Evolutionary conservation across 768 basidiomycete species (phyloP).

Genomic region (Collybiopsis luxurians): DNA sequence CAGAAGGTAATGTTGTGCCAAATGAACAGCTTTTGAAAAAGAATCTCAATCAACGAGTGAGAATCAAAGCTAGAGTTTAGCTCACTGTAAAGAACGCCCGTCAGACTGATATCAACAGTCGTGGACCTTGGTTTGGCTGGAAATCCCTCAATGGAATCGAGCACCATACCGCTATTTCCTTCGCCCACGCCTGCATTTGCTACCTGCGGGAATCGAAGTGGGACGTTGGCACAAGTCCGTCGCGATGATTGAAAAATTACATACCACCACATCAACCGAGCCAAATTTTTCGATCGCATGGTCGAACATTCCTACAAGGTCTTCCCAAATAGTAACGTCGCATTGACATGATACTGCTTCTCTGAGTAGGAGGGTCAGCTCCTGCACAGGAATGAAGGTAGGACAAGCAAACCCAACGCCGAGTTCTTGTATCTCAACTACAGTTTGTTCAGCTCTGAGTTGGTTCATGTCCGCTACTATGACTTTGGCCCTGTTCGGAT

Average conservation of each 20-base stretch:
- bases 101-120: slow-evolving; percentile 29
- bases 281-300: slow-evolving; percentile 43
- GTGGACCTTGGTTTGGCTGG: slow-evolving; percentile 19
- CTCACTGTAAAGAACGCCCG: slow-evolving; percentile 26
- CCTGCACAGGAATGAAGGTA: background rate
- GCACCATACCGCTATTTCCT: slow-evolving; percentile 21
- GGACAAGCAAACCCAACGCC: slow-evolving; percentile 38
- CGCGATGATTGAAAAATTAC: no score
- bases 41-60: background rate
- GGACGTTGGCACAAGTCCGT: no score
- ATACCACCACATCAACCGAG: slow-evolving; percentile 52
- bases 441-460: slow-evolving; percentile 36
- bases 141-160: slow-evolving; percentile 4
- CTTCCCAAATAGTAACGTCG: slow-evolving; percentile 53
- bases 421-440: slow-evolving; percentile 33
- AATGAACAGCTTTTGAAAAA: slow-evolving; percentile 20
- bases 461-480: slow-evolving; percentile 52
- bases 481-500: slow-evolving; percentile 48
- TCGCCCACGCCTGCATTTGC: slow-evolving; percentile 51
- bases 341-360: slow-evolving; percentile 40
- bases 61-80: background rate
- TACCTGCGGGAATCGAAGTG: no score
- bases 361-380: slow-evolving; percentile 23
- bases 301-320: slow-evolving; percentile 51
- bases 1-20: slow-evolving; percentile 29